Conservation (phyloP, 768 basidiomycete genomes). For the Pleurotus platypus region DNA sequence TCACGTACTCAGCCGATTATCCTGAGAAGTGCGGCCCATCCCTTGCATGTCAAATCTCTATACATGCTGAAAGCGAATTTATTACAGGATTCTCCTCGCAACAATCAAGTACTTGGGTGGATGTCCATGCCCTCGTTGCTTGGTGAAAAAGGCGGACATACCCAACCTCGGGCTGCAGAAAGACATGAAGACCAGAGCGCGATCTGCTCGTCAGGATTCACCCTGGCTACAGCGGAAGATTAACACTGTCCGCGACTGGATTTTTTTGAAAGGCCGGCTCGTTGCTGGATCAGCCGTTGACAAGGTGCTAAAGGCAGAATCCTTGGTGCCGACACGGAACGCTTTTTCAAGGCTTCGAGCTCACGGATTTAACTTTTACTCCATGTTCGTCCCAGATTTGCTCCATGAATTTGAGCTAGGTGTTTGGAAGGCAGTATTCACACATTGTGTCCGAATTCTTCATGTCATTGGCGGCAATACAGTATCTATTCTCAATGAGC, state of each 20-base stretch:
- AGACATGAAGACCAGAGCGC: conserved; percentile 13
- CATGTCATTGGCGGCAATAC: conserved; percentile 8
- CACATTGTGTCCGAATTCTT: conserved; percentile 25
- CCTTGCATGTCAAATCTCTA: background rate
- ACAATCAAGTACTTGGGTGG: conserved; percentile 25
- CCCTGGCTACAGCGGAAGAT: background rate
- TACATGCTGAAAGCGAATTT: background rate
- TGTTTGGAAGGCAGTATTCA: conserved; percentile 26
- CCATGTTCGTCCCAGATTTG: conserved; percentile 22
- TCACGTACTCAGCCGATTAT: background rate
- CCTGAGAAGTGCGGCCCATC: conserved; percentile 26
- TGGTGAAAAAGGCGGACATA: conserved; percentile 23
- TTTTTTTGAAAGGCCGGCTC: conserved; percentile 1
- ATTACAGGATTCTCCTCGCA: conserved; percentile 28
- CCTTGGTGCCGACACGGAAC: conserved; percentile 17
- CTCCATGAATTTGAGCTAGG: conserved; percentile 32
- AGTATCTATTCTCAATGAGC: conserved; percentile 15
- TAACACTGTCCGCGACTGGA: conserved; percentile 1
- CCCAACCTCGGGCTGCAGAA: conserved; percentile 19
- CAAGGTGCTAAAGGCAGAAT: background rate
- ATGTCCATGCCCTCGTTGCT: conserved; percentile 36
- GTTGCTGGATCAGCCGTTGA: conserved; percentile 1
- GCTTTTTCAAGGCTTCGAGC: conserved; percentile 17
- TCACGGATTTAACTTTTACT: conserved; percentile 17
- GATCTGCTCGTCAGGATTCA: conserved; percentile 6